Evolutionary conservation across 2,329 filamentous ascomycete species (phyloP).

Genomic region (Venturia effusa): DNA sequence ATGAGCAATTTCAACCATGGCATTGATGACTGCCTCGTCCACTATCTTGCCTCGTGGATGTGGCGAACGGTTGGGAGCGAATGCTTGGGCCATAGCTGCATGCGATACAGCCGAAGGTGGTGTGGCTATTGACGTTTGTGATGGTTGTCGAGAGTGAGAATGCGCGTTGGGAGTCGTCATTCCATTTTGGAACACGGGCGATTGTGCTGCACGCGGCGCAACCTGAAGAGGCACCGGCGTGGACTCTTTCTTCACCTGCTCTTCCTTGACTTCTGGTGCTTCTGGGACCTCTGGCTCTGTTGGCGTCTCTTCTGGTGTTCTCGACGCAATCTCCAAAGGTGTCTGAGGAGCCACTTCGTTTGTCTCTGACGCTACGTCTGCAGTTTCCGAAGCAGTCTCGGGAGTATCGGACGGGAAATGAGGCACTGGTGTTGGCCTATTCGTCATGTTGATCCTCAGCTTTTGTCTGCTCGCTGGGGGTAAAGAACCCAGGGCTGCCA

Average conservation of each 20-base stretch:
- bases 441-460: slow-evolving; percentile 45
- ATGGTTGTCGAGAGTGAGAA: slow-evolving; percentile 9
- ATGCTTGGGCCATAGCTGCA: slow-evolving; percentile 8
- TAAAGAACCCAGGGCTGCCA: slow-evolving; percentile 68
- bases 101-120: not conserved
- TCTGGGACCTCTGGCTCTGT: not conserved
- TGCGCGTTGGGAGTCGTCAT: slow-evolving; percentile 24
- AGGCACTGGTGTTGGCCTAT: slow-evolving; percentile 31
- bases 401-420: slow-evolving; percentile 26
- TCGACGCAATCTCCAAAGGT: slow-evolving; percentile 6
- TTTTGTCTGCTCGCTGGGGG: slow-evolving; percentile 42
- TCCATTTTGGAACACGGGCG: slow-evolving; percentile 29
- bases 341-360: slow-evolving; percentile 3
- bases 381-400: slow-evolving; percentile 34
- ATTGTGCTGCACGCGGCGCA: slow-evolving; percentile 13
- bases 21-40: slow-evolving; percentile 25
- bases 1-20: slow-evolving; percentile 27
- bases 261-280: slow-evolving; percentile 10
- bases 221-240: slow-evolving; percentile 13
- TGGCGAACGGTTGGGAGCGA: slow-evolving; percentile 10
- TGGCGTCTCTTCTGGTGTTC: slow-evolving; percentile 7
- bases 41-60: slow-evolving; percentile 12
- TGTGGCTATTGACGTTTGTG: not conserved
- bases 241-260: slow-evolving; percentile 25
- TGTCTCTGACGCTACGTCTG: slow-evolving; percentile 21